Base-by-base conservation (phyloP, 352 stramenopile species). In the Phytophthora podocarpi region DNA sequence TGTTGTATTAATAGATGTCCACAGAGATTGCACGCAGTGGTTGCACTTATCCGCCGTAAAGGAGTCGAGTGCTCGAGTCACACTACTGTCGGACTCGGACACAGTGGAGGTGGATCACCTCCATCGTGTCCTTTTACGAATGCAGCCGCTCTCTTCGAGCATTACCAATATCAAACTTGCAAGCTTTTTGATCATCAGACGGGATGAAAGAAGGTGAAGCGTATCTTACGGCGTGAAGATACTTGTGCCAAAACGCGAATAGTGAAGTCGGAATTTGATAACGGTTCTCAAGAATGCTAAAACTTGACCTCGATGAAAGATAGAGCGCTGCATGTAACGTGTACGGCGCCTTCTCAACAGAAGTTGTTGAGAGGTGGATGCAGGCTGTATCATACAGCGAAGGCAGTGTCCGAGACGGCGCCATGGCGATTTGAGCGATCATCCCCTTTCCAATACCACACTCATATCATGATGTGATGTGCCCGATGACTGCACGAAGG, bases 31-130 rank as follows among this genome's bases (percentile, higher is more conserved):
- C n/a, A n/a, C n/a, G n/a, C n/a, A n/a, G n/a, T n/a, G n/a, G n/a
- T n/a, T n/a, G n/a, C n/a, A n/a, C n/a, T 20, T 18, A 40, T 40
- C 13, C 35, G 23, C 16, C n/a, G 35, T 41, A 24, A 26, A 41
- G 35, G 35, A 41, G 35, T 4, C 16, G 5, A 20, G 16, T 41
- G 35, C 35, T 41, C 35, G 23, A 41, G 13, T 41, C 35, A 41
- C 35, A 16, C 35, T 41, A 16, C 35, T n/a, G n/a, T n/a, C n/a
- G n/a, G n/a, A n/a, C 7, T 15, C 16, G 20, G 4, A 41, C n/a
- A n/a, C n/a, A n/a, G n/a, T n/a, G 23, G 35, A 45, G 37, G 37
- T 45, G 37, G 37, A 45, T 45, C 37, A n/a, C n/a, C n/a, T n/a
- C n/a, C n/a, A n/a, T n/a, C 20, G 37, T 45, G 16, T 16, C 37